phyloP scores from a whole-genome alignment of 2,329 filamentous ascomycete species.

The Aspergillus tubingensis region DNA sequence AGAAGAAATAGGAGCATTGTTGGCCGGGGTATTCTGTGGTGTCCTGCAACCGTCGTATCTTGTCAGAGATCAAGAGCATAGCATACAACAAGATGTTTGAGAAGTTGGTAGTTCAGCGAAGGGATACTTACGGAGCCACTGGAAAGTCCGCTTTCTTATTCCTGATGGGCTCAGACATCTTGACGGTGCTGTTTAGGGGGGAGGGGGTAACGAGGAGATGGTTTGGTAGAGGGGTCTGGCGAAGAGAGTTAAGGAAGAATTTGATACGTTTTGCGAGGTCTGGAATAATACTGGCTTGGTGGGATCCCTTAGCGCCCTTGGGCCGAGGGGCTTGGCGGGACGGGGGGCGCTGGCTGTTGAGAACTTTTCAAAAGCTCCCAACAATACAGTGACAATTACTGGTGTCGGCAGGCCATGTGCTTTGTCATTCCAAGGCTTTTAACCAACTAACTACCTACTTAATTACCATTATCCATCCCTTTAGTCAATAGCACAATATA shows the following conservation, averaged over 20 bases:
- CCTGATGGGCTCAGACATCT: conserved; percentile 68
- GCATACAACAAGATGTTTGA: conserved; percentile 3
- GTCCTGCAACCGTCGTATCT: conserved; percentile 63
- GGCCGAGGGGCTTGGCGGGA: conserved; percentile 45
- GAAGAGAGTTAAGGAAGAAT: conserved; percentile 38
- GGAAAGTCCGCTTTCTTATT: conserved; percentile 65
- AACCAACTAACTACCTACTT: too few relatives aligned
- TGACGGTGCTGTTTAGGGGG: conserved; percentile 19
- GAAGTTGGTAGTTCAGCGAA: background rate
- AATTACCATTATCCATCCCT: background rate
- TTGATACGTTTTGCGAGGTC: conserved; percentile 42
- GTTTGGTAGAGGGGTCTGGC: conserved; percentile 25
- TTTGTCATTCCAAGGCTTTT: background rate
- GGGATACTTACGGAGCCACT: conserved; percentile 62
- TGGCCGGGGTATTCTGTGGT: conserved; percentile 95
- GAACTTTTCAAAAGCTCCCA: conserved; percentile 31
- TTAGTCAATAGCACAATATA: background rate
- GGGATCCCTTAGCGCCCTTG: conserved; percentile 46
- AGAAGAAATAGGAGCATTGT: conserved; percentile 94
- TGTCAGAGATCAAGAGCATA: conserved; percentile 23
- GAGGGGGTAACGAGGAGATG: conserved; percentile 14
- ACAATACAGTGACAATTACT: conserved; percentile 23
- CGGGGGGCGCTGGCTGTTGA: conserved; percentile 33
- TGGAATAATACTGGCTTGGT: conserved; percentile 41
- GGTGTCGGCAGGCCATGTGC: background rate